Conservation (phyloP, 2,329 filamentous ascomycete species). For the Colletotrichum lindemuthianum region DNA sequence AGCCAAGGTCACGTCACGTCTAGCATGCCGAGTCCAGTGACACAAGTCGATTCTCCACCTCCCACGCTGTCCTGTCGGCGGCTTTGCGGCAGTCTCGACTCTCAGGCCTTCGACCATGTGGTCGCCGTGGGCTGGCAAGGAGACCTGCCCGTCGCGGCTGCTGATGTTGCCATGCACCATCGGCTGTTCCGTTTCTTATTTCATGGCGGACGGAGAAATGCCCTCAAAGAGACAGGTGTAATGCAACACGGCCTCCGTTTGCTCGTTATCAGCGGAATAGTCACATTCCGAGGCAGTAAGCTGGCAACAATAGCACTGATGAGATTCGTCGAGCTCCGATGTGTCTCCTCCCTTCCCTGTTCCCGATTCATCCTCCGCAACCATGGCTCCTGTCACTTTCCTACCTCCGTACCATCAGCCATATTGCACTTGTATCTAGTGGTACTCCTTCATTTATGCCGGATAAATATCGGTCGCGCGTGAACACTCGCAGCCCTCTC, state of each 20-base stretch:
- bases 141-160: slow-evolving; percentile 24
- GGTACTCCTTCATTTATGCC: slow-evolving; percentile 38
- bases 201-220: slow-evolving; percentile 15
- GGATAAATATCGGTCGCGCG: slow-evolving; percentile 43
- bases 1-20: neutral
- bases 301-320: slow-evolving; percentile 13
- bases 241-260: slow-evolving; percentile 34
- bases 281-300: slow-evolving; percentile 19
- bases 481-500: slow-evolving; percentile 24
- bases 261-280: slow-evolving; percentile 1
- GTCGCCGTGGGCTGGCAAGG: slow-evolving; percentile 2
- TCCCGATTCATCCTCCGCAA: slow-evolving; percentile 17
- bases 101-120: slow-evolving; percentile 37
- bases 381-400: slow-evolving; percentile 8
- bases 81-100: slow-evolving; percentile 40
- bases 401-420: slow-evolving; percentile 6
- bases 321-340: neutral
- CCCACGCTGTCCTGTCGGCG: slow-evolving; percentile 38
- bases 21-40: slow-evolving; percentile 43
- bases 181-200: slow-evolving; percentile 36
- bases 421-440: slow-evolving; percentile 16
- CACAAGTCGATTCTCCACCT: slow-evolving; percentile 39
- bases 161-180: slow-evolving; percentile 20
- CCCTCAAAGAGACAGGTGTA: slow-evolving; percentile 12
- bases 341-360: slow-evolving; percentile 11